Base-by-base conservation (phyloP, 2,329 filamentous ascomycete genomes). In the Didymella exigua region DNA sequence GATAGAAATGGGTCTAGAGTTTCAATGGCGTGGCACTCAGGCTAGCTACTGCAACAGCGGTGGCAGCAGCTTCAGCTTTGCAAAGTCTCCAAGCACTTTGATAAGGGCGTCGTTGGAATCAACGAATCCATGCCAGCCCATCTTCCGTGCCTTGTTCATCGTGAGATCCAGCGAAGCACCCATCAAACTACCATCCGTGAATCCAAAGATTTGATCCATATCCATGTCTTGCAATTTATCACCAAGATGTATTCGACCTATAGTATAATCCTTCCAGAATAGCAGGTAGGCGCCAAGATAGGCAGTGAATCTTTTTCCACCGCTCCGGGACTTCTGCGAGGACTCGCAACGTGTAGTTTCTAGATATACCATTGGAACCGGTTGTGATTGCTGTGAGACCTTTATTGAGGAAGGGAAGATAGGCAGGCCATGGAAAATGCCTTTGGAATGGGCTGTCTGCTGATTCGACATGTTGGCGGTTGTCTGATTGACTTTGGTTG, bases 311-410 rank as follows among this genome's bases (percentile, higher is more conserved):
- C 56, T 82, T 83, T 10, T 66, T 74, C 82, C 82, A 84, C 48
- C 81, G 75, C 40, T 78, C 56, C 0, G 81, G 79, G 18, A 73
- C 71, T 30, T 81, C 73, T 14, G 75, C 71, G 2, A 84, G 73
- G 0, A 78, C 81, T 10, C 78, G 78, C 44, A 84, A 68, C 69
- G 81, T 82, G 62, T 82, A 76, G 56, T 79, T 76, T 2, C 82
- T 82, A 0, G 79, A 82, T 24, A 84, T 81, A 8, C 81, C 82
- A 74, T 82, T 84, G 47, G 81, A 79, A 5, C 82, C 82, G 0
- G 80, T 82, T 31, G 84, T 75, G 38, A 84, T 79, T 3, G 81
- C 82, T 0, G 79, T 82, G 21, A 82, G 73, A 18, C 71, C 74
- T 77, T 76, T 49, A 77, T 60, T 0, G 73, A 69, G 4, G 64